phyloP scores from a whole-genome alignment of 176 grass and related monocot genomes.

The Aegilops umbellulata region DNA sequence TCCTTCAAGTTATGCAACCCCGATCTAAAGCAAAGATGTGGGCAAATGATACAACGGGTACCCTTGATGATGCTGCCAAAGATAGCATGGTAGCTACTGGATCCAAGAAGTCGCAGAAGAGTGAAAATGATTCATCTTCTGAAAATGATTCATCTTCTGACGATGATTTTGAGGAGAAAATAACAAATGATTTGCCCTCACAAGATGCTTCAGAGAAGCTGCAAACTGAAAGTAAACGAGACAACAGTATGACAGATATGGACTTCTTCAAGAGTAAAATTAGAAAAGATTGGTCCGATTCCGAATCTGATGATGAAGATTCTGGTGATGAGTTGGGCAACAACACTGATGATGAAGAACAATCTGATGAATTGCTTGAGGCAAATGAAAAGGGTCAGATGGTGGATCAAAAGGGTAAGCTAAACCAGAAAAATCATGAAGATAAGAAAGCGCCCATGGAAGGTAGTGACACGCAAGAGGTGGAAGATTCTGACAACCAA shows the following conservation, averaged over 20 bases:
- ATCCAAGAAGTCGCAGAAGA: constrained; percentile 34
- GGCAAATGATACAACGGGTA: constrained; percentile 70
- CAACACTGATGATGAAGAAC: constrained; percentile 25
- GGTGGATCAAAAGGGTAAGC: constrained; percentile 30
- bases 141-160: constrained; percentile 38
- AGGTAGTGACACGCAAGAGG: constrained; percentile 12
- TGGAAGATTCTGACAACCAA: constrained; percentile 36
- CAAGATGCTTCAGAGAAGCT: constrained; percentile 30
- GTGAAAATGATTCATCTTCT: constrained; percentile 18
- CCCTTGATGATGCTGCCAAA: constrained; percentile 30
- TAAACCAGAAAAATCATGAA: constrained; percentile 23
- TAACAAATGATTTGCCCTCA: constrained; percentile 26
- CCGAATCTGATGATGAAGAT: constrained; percentile 66
- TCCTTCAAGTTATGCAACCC: constrained; percentile 89
- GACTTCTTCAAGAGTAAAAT: constrained; percentile 95
- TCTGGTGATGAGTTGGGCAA: constrained; percentile 31
- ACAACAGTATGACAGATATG: constrained; percentile 56
- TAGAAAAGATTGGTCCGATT: constrained; percentile 95
- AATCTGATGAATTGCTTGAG: constrained; percentile 29
- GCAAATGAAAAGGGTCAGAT: constrained; percentile 25
- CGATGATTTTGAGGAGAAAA: constrained; percentile 36
- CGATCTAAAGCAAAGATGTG: constrained; percentile 87
- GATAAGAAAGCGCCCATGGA: constrained; percentile 10
- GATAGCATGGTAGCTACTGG: constrained; percentile 31
- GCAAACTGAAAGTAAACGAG: constrained; percentile 30